Evolutionary conservation across 495 filamentous ascomycete genomes (phyloP), one percentile per base, ranked within the genome.

Genomic region (Choiromyces venosus): DNA sequence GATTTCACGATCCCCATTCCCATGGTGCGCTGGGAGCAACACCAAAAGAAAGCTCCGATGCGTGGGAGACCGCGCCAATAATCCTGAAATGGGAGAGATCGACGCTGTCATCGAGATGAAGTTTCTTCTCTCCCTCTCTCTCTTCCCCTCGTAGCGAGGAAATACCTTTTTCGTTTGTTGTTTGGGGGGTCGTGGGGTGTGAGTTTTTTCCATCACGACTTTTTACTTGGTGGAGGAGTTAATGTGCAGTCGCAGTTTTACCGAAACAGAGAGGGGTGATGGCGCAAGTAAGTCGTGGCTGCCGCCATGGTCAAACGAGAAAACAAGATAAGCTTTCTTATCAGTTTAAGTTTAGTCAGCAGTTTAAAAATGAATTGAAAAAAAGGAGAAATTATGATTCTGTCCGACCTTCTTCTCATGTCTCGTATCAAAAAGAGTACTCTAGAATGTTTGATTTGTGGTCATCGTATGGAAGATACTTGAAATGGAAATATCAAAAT

Each of bases 11-110:
- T 77, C 75, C 37, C 75, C 70, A 73, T 39, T 72, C 75, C 75
- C 70, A 77, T 52, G 74, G 52, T 65, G 66, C 75, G 69, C 69
- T 65, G 67, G 66, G 72, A 67, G 75, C 66, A 69, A 76, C 65
- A 70, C 75, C 75, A 77, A 77, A 76, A 77, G 75, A 77, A 77
- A 77, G 42, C 75, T 77, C 75, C 75, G 74, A 77, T 76, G 75
- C 69, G 75, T 77, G 69, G 38, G 75, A 72, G 75, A 77, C 74
- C 66, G 65, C 42, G 25, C 25, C 25, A 61, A 61, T 4, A 12
- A 29, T 18, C 69, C 74, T 69, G 40, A 67, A 70, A 56, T 39
- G 56, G 66, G 75, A 39, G 35, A 66, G 75, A 77, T 77, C 75
- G 76, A 70, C 75, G 66, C 74, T 77, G 69, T 65, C 75, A 77